Evolutionary conservation across 306 rosid genomes (phyloP).

Genomic region (Prunus fruticosa): DNA sequence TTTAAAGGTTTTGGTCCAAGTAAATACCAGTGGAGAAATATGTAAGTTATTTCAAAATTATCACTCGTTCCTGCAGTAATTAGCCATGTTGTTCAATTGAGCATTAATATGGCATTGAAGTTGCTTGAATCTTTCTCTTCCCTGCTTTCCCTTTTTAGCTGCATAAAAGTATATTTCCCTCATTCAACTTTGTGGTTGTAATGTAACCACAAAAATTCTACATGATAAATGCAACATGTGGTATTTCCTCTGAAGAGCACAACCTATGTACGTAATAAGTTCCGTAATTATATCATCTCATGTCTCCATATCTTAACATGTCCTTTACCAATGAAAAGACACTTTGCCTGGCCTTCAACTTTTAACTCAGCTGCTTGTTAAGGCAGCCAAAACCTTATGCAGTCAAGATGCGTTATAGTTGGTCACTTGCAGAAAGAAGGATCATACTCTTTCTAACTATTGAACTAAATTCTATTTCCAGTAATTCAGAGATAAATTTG

Average conservation of each 20-base stretch:
- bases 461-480: background rate
- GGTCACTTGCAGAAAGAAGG: conserved; percentile 5
- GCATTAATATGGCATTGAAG: background rate
- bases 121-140: background rate
- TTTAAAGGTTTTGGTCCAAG: conserved; percentile 75
- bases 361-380: background rate
- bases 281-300: background rate
- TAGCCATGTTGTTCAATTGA: conserved; percentile 4
- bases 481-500: background rate
- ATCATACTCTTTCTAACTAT: background rate
- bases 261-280: background rate
- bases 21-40: conserved; percentile 91
- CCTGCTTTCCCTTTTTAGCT: background rate
- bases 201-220: background rate
- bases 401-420: background rate
- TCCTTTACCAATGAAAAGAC: background rate
- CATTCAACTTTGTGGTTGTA: background rate
- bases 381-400: background rate
- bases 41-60: conserved; percentile 57
- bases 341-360: background rate
- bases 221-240: background rate
- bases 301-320: background rate
- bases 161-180: background rate
- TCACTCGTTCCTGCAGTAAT: conserved; percentile 1
- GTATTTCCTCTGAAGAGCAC: background rate